Conservation (phyloP, 2,329 filamentous ascomycete species). For the Golovinomyces cichoracearum region DNA sequence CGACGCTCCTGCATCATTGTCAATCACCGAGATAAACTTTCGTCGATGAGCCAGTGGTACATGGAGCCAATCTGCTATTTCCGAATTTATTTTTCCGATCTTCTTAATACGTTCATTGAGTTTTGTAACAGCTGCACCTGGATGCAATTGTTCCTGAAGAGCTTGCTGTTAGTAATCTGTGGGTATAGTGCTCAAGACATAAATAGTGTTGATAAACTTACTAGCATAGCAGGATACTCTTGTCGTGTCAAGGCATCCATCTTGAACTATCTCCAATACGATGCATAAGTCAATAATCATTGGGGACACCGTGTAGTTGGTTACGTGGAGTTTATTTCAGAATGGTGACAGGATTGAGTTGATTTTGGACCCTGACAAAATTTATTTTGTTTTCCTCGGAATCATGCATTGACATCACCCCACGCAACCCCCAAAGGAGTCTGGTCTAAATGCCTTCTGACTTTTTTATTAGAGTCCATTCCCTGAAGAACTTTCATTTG, state of each 20-base stretch:
- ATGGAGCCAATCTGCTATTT: conserved; percentile 93
- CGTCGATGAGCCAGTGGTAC: conserved; percentile 22
- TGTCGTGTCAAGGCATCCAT: conserved; percentile 60
- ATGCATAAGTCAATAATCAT: not conserved
- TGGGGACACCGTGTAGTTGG: too few species aligned
- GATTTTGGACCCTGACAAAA: too few species aligned
- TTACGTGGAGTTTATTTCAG: too few species aligned
- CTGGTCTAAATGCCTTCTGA: too few species aligned
- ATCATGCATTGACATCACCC: too few species aligned
- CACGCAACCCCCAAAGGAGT: too few species aligned
- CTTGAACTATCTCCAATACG: conserved; percentile 10
- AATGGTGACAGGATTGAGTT: too few species aligned
- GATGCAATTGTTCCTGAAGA: conserved; percentile 49
- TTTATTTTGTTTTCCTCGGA: too few species aligned
- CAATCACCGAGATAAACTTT: conserved; percentile 2
- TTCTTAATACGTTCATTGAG: conserved; percentile 71
- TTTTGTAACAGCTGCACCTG: conserved; percentile 52
- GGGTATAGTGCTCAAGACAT: conserved; percentile 2
- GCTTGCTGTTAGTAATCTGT: conserved; percentile 4
- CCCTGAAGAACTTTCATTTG: too few species aligned
- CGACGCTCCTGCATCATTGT: conserved; percentile 49
- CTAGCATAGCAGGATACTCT: conserved; percentile 88
- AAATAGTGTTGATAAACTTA: conserved; percentile 23
- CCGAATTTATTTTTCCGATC: conserved; percentile 61
- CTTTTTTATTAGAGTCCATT: too few species aligned